Evolutionary conservation across 2,329 filamentous ascomycete genomes (phyloP), one percentile per base, ranked within the genome.

Genomic region (Trichoderma sp.): DNA sequence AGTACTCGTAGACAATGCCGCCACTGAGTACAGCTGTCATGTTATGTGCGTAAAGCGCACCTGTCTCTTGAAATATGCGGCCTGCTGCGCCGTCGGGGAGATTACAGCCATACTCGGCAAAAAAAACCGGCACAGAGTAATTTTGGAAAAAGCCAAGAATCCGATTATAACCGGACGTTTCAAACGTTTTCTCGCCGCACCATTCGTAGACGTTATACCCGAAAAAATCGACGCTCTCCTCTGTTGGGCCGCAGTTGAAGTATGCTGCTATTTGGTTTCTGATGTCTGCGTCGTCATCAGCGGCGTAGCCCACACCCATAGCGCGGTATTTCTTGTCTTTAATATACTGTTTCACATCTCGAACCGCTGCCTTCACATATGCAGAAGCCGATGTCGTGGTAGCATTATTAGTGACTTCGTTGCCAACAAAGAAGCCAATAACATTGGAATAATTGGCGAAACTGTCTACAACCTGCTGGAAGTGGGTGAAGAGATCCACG

Each of bases 151-250:
- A 94, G 72, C 92, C 80, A 73, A 93, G 93, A 78, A 94, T 91
- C 67, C 89, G 85, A 71, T 90, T 84, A 82, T 94, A 99, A 64
- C 93, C 92, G 4, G 95, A 97, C 68, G 84, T 77, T 37, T 84
- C 76, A 83, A 91, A 95, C 74, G 84, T 88, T 76, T 92, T 97
- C 73, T 94, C 80, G 73, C 94, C 95, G 79, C 95, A 99, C 95
- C 95, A 99, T 64, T 94, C 97, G 87, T 99, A 99, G 83, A 98
- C 97, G 86, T 99, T 99, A 90, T 98, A 98, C 68, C 95, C 95
- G 92, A 94, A 99, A 85, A 96, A 98, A 81, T 99, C 95, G 72
- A 98, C 97, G 69, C 91, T 76, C 9, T 84, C 82, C 37, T 84
- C 77, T 69, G 87, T 79, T 3, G 74, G 67, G 69, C 94, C 92